These are phyloP conservation scores for Schizonepeta tenuifolia DNA, from an alignment of 257 asterid species.

Conservation along the genomic window DNA sequence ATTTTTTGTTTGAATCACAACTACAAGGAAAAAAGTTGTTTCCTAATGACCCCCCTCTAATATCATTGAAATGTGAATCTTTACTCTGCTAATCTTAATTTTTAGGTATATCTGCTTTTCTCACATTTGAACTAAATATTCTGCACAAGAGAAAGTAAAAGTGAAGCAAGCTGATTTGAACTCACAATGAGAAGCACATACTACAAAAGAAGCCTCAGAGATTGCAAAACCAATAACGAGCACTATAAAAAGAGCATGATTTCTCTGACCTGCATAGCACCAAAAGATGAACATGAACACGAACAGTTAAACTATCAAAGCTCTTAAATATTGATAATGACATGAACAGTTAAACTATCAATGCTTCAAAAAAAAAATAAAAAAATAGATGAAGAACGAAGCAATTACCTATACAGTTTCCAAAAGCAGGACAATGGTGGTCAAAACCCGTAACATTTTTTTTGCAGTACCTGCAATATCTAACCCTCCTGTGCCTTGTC, in stretches of 20 bases:
- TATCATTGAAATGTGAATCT: background rate
- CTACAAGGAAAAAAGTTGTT: background rate
- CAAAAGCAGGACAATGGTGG: slow-evolving; percentile 74
- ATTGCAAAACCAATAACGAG: slow-evolving; percentile 50
- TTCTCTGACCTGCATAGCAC: slow-evolving; percentile 51
- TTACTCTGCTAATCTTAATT: slow-evolving; percentile 10
- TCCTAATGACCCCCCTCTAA: background rate
- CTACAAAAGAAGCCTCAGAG: slow-evolving; percentile 48
- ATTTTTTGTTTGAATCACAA: background rate
- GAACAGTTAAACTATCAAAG: too few species aligned
- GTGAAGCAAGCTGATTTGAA: slow-evolving; percentile 22
- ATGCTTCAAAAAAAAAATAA: slow-evolving; percentile 24
- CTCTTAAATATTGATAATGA: slow-evolving; percentile 7
- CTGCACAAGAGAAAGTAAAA: slow-evolving; percentile 9
- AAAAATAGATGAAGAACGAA: background rate
- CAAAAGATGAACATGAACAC: too few species aligned
- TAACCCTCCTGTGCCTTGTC: slow-evolving; percentile 35
- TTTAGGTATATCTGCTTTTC: slow-evolving; percentile 10
- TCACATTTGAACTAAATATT: slow-evolving; percentile 2
- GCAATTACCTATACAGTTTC: slow-evolving; percentile 59
- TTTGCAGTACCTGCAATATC: slow-evolving; percentile 58
- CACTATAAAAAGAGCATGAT: slow-evolving; percentile 47
- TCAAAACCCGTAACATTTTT: slow-evolving; percentile 53
- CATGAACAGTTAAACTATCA: background rate
- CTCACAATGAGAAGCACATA: slow-evolving; percentile 54